Percentiles rank a stretch among this genome's conserved stretches.
Conservation (phyloP, 768 basidiomycete genomes). For the Amanita rimosa region DNA sequence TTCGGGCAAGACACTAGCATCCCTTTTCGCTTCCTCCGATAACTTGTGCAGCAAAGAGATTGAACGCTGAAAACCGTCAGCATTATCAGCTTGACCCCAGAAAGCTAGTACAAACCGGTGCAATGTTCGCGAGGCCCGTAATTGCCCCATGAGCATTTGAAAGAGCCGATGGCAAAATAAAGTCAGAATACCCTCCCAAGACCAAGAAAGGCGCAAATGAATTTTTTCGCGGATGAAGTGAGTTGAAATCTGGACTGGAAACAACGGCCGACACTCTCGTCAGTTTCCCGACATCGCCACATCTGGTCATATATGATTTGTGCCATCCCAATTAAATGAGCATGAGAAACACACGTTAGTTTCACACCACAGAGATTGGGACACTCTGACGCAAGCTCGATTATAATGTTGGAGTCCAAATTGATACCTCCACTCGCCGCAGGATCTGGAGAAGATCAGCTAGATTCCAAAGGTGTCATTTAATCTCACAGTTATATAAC, state of each 20-base stretch:
- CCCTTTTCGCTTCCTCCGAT: conserved; percentile 41
- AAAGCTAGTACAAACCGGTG: conserved; percentile 40
- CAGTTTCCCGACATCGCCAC: conserved; percentile 87
- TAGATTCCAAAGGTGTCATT: conserved; percentile 1
- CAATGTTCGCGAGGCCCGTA: conserved; percentile 78
- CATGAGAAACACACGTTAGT: conserved; percentile 52
- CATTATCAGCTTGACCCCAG: conserved; percentile 4
- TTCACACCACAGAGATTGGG: conserved; percentile 82
- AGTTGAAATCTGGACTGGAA: conserved; percentile 41
- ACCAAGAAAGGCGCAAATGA: conserved; percentile 65
- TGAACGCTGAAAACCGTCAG: conserved; percentile 31
- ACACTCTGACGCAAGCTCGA: conserved; percentile 63
- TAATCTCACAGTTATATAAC: conserved; percentile 72
- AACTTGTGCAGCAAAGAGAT: conserved; percentile 51
- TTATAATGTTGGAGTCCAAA: conserved; percentile 80
- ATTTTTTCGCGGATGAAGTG: conserved; percentile 58
- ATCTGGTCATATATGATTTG: conserved; percentile 31
- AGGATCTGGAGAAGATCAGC: conserved; percentile 43
- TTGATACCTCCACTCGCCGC: conserved; percentile 85
- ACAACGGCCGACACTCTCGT: conserved; percentile 70
- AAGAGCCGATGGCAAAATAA: conserved; percentile 61
- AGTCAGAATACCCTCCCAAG: conserved; percentile 79
- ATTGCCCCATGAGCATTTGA: conserved; percentile 82
- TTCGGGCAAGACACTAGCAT: conserved; percentile 48
- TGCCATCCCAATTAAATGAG: neutral